These are phyloP conservation scores for Coemansia sp. DNA, from an alignment of 192 early-diverging fungal species.

Conservation along the genomic window DNA sequence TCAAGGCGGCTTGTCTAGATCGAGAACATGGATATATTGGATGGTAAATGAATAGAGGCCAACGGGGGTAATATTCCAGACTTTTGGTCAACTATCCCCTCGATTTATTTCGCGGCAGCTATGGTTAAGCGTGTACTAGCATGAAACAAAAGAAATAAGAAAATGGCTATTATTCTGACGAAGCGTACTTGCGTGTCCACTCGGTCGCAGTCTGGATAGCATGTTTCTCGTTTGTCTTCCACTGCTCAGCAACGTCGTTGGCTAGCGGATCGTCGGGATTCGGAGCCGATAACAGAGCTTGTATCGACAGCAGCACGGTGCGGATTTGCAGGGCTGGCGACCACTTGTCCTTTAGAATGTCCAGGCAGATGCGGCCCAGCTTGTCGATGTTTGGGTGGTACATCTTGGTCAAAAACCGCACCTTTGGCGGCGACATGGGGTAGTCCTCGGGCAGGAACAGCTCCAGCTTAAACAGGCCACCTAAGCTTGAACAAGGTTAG, in stretches of 20 bases:
- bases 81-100: background rate
- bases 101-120: background rate
- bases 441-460: slow-evolving; percentile 96
- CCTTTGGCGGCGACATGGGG: slow-evolving; percentile 98
- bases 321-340: slow-evolving; percentile 97
- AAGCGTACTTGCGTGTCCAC: slow-evolving; percentile 37
- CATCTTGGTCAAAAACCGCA: slow-evolving; percentile 96
- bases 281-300: slow-evolving; percentile 93
- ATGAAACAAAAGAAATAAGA: background rate
- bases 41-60: background rate
- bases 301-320: slow-evolving; percentile 95
- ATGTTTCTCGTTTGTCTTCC: slow-evolving; percentile 94
- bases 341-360: slow-evolving; percentile 99
- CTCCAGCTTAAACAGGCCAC: slow-evolving; percentile 90
- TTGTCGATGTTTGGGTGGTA: slow-evolving; percentile 99
- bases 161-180: background rate
- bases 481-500: slow-evolving; percentile 44
- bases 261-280: slow-evolving; percentile 98
- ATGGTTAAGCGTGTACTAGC: background rate
- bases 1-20: background rate
- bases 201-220: slow-evolving; percentile 76
- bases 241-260: slow-evolving; percentile 98
- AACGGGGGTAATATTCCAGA: background rate
- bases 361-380: slow-evolving; percentile 94
- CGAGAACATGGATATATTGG: slow-evolving; percentile 1